These are phyloP conservation scores for Aspergillus bombycis DNA, from an alignment of 2,329 filamentous ascomycete species.

Conservation along the genomic window DNA sequence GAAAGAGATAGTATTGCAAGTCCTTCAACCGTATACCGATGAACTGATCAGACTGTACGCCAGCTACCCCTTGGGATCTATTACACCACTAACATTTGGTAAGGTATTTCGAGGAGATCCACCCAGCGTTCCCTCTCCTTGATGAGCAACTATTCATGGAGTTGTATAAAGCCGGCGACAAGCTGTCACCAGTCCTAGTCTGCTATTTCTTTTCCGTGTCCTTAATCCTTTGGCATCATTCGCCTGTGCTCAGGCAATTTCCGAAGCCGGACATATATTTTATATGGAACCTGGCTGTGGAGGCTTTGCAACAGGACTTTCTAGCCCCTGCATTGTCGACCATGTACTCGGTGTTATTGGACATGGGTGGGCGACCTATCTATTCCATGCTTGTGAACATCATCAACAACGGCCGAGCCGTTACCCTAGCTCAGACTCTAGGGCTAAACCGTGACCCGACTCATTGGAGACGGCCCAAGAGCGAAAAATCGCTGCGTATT, in stretches of 20 bases:
- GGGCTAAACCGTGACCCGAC: constrained; percentile 58
- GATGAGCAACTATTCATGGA: constrained; percentile 51
- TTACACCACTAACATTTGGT: neutral
- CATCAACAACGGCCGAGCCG: constrained; percentile 51
- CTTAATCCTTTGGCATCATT: constrained; percentile 52
- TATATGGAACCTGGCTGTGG: constrained; percentile 59
- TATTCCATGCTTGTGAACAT: constrained; percentile 57
- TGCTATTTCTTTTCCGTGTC: constrained; percentile 55
- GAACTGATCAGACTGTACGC: constrained; percentile 47
- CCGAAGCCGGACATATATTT: constrained; percentile 53
- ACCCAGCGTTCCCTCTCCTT: constrained; percentile 56
- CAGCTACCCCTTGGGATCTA: neutral
- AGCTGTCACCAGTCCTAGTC: constrained; percentile 54
- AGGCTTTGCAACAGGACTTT: constrained; percentile 57
- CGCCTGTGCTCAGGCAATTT: constrained; percentile 15
- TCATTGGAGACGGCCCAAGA: constrained; percentile 53
- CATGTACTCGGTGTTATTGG: constrained; percentile 54
- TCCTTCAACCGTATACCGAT: constrained; percentile 36
- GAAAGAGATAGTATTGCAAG: constrained; percentile 53
- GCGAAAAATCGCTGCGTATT: constrained; percentile 55
- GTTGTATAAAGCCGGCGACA: constrained; percentile 43
- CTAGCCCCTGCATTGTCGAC: constrained; percentile 56
- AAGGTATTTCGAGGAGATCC: constrained; percentile 54
- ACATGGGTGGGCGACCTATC: constrained; percentile 57
- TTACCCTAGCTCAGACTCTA: constrained; percentile 56